These are phyloP conservation scores for Entoloma clypeatum DNA, from an alignment of 1,284 basidiomycete genomes.

Conservation along the genomic window DNA sequence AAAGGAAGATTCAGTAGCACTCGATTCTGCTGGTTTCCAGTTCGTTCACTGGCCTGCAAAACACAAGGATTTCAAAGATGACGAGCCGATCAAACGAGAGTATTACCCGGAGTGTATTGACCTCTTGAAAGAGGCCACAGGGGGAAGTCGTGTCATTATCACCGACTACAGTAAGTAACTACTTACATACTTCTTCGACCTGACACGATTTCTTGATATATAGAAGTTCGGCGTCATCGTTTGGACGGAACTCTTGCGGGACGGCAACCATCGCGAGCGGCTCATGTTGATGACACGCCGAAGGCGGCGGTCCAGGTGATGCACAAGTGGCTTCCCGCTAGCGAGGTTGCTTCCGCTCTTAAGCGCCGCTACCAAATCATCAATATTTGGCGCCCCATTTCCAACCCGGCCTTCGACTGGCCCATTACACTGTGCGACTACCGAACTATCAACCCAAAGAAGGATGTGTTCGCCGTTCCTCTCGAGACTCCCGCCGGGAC, in stretches of 20 bases:
- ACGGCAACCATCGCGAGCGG: conserved; percentile 44
- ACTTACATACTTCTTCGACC: not conserved
- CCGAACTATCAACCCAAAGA: conserved; percentile 44
- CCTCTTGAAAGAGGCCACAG: conserved; percentile 57
- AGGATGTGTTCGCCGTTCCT: conserved; percentile 48
- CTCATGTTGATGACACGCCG: conserved; percentile 60
- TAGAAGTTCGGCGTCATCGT: conserved; percentile 37
- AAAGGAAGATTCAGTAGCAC: conserved; percentile 41
- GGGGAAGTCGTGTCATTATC: conserved; percentile 52
- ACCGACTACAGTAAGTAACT: conserved; percentile 69
- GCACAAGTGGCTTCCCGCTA: conserved; percentile 44
- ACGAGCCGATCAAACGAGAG: conserved; percentile 45
- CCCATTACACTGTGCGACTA: conserved; percentile 65
- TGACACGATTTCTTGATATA: not conserved
- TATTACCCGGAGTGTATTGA: conserved; percentile 61
- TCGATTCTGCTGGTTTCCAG: conserved; percentile 59
- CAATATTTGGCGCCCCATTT: conserved; percentile 70
- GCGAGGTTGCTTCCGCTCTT: conserved; percentile 43
- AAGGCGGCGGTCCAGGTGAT: conserved; percentile 47
- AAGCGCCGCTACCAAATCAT: conserved; percentile 62
- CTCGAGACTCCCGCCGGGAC: conserved; percentile 50
- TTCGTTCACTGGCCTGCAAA: conserved; percentile 39
- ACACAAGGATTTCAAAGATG: conserved; percentile 42
- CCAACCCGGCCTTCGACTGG: conserved; percentile 48
- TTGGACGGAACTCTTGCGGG: conserved; percentile 36